Conservation (phyloP, 495 filamentous ascomycete species). For the Tuber melanosporum region DNA sequence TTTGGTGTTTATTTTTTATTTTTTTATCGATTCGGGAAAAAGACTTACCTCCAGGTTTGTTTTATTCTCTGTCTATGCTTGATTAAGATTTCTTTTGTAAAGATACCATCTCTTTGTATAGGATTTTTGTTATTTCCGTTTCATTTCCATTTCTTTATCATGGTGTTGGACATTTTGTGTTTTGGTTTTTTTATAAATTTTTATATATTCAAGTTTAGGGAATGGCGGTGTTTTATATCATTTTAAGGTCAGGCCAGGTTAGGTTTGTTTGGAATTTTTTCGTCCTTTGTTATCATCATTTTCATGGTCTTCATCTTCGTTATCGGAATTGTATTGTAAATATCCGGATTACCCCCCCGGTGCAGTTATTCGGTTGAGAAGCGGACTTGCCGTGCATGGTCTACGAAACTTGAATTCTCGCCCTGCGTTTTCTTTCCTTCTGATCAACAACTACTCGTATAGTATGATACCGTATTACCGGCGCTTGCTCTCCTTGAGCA, state of each 20-base stretch:
- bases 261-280: slow-evolving; percentile 2
- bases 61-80: slow-evolving; percentile 4
- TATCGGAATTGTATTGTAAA: neutral
- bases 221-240: slow-evolving; percentile 4
- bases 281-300: neutral
- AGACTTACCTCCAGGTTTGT: neutral
- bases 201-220: neutral
- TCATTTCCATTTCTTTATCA: neutral
- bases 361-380: neutral
- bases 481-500: neutral
- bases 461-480: neutral
- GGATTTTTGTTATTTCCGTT: neutral
- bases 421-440: neutral
- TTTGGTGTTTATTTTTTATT: slow-evolving; percentile 4
- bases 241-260: neutral
- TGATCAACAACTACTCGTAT: neutral
- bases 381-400: neutral
- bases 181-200: neutral
- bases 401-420: neutral
- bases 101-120: neutral
- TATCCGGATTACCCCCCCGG: neutral
- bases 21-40: slow-evolving; percentile 5
- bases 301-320: neutral
- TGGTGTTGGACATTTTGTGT: neutral
- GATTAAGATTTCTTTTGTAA: neutral